Percentiles rank a stretch among this genome's conserved stretches.
These are phyloP conservation scores for Diplotaxis tenuifolia DNA, from an alignment of 345 rosid species.

Conservation along the genomic window DNA sequence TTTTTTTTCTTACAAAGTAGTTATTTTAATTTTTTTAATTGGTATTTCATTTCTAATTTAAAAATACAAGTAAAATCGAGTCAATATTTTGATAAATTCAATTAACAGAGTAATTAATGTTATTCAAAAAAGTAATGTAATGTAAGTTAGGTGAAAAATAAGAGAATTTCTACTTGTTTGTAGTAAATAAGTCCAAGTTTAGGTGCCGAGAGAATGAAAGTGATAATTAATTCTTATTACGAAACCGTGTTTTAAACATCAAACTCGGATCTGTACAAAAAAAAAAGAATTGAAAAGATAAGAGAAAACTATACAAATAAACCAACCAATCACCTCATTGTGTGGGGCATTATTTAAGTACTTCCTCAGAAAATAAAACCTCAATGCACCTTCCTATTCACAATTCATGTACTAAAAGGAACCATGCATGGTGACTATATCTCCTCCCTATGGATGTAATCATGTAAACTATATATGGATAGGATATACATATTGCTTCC, in stretches of 20 bases:
- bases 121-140: neutral
- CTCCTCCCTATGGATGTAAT: neutral
- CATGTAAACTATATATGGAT: too few relatives aligned
- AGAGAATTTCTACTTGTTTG: neutral
- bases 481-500: too few relatives aligned
- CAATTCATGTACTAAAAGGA: constrained; percentile 26
- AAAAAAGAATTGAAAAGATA: neutral
- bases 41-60: neutral
- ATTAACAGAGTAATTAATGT: neutral
- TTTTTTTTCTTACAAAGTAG: neutral
- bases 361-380: constrained; percentile 25
- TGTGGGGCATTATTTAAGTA: constrained; percentile 39
- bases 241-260: constrained; percentile 32
- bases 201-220: constrained; percentile 9
- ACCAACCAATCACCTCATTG: constrained; percentile 25
- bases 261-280: constrained; percentile 32
- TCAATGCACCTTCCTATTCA: constrained; percentile 30
- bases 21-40: neutral
- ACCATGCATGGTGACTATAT: constrained; percentile 26
- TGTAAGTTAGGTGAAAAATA: neutral
- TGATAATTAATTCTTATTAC: constrained; percentile 32
- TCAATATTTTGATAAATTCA: neutral
- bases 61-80: neutral
- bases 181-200: neutral
- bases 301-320: constrained; percentile 33